phyloP scores from a whole-genome alignment of 192 early-diverging fungal species.

The Chytriomyces sp. region DNA sequence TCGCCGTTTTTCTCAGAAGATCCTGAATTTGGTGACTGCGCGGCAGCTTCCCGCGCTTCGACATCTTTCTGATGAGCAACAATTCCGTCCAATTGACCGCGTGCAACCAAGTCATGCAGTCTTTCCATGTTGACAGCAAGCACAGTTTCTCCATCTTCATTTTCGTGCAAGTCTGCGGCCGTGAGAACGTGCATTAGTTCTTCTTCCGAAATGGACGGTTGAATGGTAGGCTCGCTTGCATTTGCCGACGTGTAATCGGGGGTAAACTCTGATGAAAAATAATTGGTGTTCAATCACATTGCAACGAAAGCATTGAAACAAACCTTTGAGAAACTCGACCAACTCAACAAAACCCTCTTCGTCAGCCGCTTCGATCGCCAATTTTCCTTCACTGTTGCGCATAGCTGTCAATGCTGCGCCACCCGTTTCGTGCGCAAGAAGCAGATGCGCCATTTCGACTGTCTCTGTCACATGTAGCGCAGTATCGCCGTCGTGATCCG shows the following conservation, averaged over 20 bases:
- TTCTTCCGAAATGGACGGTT: not conserved
- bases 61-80: not conserved
- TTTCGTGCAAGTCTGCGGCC: slow-evolving; percentile 14
- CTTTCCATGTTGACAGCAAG: slow-evolving; percentile 8
- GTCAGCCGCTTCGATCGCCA: slow-evolving; percentile 16
- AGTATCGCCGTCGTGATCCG: slow-evolving; percentile 15
- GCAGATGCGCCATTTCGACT: slow-evolving; percentile 19
- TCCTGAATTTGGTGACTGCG: no score
- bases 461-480: slow-evolving; percentile 22
- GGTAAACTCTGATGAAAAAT: not conserved
- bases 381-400: not conserved
- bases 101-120: slow-evolving; percentile 15
- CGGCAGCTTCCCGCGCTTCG: no score
- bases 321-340: slow-evolving; percentile 5
- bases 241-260: not conserved
- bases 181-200: slow-evolving; percentile 9
- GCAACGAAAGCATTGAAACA: not conserved
- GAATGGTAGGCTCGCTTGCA: not conserved
- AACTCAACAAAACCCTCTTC: slow-evolving; percentile 8
- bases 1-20: no score
- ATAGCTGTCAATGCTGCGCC: not conserved
- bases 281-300: no score
- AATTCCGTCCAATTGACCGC: slow-evolving; percentile 16
- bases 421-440: slow-evolving; percentile 4
- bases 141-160: not conserved